Percentiles rank a stretch among this genome's conserved stretches.
Conservation (phyloP, 2,329 filamentous ascomycete species). For the Ustulina deusta region DNA sequence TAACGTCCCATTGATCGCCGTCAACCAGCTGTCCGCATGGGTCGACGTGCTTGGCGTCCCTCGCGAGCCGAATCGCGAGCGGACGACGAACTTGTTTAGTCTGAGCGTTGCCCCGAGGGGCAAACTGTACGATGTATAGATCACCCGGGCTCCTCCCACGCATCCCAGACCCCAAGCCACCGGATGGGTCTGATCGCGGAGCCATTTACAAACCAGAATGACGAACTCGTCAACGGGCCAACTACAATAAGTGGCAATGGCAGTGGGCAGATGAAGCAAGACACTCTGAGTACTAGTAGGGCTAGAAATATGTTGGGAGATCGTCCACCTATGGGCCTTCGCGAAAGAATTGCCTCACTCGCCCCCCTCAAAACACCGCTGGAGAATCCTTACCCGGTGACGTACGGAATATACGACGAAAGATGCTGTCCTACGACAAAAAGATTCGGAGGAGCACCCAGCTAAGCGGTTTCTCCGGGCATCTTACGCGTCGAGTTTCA, state of each 20-base stretch:
- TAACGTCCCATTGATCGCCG: constrained; percentile 66
- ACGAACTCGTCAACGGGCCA: neutral
- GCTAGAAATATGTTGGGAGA: neutral
- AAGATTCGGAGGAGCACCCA: too few species aligned
- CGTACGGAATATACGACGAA: too few species aligned
- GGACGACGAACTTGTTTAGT: constrained; percentile 56
- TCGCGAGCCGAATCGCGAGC: constrained; percentile 54
- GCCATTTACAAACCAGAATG: constrained; percentile 3
- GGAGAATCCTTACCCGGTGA: constrained; percentile 7
- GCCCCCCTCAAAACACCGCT: neutral
- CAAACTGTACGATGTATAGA: constrained; percentile 47
- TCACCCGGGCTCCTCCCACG: constrained; percentile 26
- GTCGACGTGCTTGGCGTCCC: constrained; percentile 59
- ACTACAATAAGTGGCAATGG: neutral
- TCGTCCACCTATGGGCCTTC: neutral
- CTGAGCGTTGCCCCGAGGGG: constrained; percentile 51
- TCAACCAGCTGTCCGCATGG: constrained; percentile 64
- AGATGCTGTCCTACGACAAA: too few species aligned
- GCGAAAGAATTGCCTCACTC: constrained; percentile 6
- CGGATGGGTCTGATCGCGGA: constrained; percentile 23
- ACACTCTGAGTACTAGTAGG: neutral
- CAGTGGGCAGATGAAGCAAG: neutral
- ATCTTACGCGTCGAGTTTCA: neutral
- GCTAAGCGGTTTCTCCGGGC: too few species aligned
- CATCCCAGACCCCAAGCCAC: neutral